Evolutionary conservation across 1,284 basidiomycete species (phyloP), one percentile per base, ranked within the genome.

Genomic region (Cutaneotrichosporon sp.): DNA sequence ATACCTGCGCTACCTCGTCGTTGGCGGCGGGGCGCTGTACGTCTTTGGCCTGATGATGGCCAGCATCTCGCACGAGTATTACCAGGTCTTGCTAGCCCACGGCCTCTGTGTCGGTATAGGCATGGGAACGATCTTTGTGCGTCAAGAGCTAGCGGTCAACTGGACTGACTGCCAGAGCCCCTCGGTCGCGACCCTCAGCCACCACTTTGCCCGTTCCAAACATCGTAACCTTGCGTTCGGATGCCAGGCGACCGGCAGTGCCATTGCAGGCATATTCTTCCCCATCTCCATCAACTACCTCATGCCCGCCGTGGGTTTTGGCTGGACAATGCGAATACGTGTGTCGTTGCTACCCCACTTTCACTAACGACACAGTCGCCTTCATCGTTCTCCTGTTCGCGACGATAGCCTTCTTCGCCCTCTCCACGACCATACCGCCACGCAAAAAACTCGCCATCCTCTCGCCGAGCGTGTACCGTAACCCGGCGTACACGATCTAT

Each of bases 41-140:
- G 67, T 83, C 7, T 59, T 77, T 8, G 77, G 79, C 20, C 80
- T 82, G 1, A 81, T 84, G 64, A 74, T 84, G 46, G 75, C 80
- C 13, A 80, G 80, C 0, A 67, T 84, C 67, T 81, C 81, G 53
- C 79, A 67, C 9, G 53, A 77, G 56, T 85, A 83, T 63, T 84
- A 80, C 78, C 83, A 84, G 18, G 43, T 61, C 35, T 56, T 66
- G 3, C 61, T 65, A 2, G 46, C 53, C 2, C 61, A 61, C 40
- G 67, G 66, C 13, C 49, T 68, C 64, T 53, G 62, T 18, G 57
- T 64, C 20, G 63, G 58, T 0, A 38, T 65, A 30, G 62, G 58
- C 9, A 68, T 69, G 62, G 80, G 81, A 2, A 71, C 78, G 9
- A 75, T 81, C 18, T 82, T 80, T 38, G 44, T 46, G 44, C 34